Evolutionary conservation across 192 early-diverging fungal species (phyloP).

Genomic region (Backusella circina): DNA sequence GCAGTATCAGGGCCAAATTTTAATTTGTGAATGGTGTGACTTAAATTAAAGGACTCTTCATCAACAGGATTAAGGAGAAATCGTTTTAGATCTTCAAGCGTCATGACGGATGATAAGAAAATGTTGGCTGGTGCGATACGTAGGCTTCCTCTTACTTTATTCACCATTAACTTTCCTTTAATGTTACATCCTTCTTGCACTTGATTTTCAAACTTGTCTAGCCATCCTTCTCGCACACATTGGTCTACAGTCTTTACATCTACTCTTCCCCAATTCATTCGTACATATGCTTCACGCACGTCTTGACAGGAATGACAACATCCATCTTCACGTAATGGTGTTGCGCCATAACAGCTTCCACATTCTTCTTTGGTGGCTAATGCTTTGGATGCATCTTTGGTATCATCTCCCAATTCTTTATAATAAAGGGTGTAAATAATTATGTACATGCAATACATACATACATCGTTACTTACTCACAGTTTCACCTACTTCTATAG

Average conservation of each 20-base stretch:
- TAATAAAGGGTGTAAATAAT: background rate
- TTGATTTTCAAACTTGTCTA: slow-evolving; percentile 70
- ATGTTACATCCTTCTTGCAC: slow-evolving; percentile 89
- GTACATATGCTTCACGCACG: slow-evolving; percentile 80
- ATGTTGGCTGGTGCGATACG: slow-evolving; percentile 88
- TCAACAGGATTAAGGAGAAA: slow-evolving; percentile 42
- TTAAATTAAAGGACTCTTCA: slow-evolving; percentile 69
- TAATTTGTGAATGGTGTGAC: slow-evolving; percentile 78
- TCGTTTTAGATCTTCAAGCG: slow-evolving; percentile 72
- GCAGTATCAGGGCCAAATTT: slow-evolving; percentile 64
- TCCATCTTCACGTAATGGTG: slow-evolving; percentile 50
- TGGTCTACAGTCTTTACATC: slow-evolving; percentile 80
- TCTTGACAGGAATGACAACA: slow-evolving; percentile 97
- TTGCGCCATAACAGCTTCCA: slow-evolving; percentile 87
- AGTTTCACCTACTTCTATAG: slow-evolving; percentile 55
- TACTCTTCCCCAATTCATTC: slow-evolving; percentile 80
- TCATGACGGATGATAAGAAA: slow-evolving; percentile 63
- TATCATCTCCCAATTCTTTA: slow-evolving; percentile 53
- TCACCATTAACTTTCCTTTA: slow-evolving; percentile 75
- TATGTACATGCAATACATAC: background rate
- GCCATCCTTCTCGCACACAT: slow-evolving; percentile 85
- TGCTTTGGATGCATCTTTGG: slow-evolving; percentile 29
- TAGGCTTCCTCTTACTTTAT: slow-evolving; percentile 91
- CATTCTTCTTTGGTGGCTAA: slow-evolving; percentile 56
- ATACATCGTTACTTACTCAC: slow-evolving; percentile 39